phyloP scores from a whole-genome alignment of 495 filamentous ascomycete species.

The Penicillium canescens region DNA sequence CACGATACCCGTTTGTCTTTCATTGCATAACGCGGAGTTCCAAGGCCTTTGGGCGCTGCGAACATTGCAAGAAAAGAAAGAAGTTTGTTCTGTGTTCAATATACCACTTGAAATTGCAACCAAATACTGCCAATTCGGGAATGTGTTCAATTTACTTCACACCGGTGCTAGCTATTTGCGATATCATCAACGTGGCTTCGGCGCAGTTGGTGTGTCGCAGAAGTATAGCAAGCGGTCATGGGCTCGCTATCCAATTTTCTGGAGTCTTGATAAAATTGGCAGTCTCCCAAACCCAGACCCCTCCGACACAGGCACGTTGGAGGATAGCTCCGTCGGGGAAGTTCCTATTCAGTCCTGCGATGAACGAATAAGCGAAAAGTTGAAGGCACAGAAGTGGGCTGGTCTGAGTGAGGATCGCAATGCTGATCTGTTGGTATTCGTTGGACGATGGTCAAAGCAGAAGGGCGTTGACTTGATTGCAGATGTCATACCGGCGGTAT shows the following conservation, averaged over 20 bases:
- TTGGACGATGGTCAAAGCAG: constrained; percentile 70
- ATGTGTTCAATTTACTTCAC: constrained; percentile 68
- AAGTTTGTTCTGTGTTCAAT: constrained; percentile 65
- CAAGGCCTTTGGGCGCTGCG: constrained; percentile 71
- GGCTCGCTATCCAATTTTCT: constrained; percentile 68
- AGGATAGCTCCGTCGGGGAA: constrained; percentile 30
- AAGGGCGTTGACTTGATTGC: constrained; percentile 73
- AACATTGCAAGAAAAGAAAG: constrained; percentile 56
- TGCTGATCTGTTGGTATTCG: constrained; percentile 70
- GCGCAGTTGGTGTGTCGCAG: constrained; percentile 63
- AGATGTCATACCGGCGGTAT: constrained; percentile 63
- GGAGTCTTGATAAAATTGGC: constrained; percentile 62
- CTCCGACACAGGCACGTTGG: constrained; percentile 54
- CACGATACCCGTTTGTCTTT: constrained; percentile 60
- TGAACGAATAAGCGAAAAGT: constrained; percentile 43
- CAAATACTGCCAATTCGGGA: constrained; percentile 68
- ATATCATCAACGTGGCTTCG: constrained; percentile 64
- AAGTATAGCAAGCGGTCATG: constrained; percentile 68
- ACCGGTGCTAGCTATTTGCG: constrained; percentile 63
- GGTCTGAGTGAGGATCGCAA: constrained; percentile 56
- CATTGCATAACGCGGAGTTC: constrained; percentile 68
- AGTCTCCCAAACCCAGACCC: constrained; percentile 67
- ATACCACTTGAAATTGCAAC: constrained; percentile 46
- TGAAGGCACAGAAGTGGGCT: constrained; percentile 68
- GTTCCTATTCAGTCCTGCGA: constrained; percentile 45